Conservation (phyloP, 108 stramenopile genomes). For the Seminavis robusta region DNA sequence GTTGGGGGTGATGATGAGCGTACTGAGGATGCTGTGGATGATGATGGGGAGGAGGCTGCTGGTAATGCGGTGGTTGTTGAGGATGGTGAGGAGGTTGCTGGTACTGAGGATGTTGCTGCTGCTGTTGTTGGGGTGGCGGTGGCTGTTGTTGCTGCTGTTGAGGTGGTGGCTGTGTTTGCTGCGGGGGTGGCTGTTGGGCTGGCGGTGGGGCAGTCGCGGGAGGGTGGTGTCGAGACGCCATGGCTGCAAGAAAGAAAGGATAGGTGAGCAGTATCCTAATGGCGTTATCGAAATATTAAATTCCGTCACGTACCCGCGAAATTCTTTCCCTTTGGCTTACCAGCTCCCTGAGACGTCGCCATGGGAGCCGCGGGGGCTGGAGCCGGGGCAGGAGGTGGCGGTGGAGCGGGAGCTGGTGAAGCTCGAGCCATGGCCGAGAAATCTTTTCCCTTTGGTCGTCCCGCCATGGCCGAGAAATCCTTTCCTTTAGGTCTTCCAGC, state of each 20-base stretch:
- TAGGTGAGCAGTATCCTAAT: not conserved
- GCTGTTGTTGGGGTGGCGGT: slow-evolving; percentile 8
- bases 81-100: slow-evolving; percentile 1
- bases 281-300: too few species aligned
- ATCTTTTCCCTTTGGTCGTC: slow-evolving; percentile 77
- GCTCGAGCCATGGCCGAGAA: slow-evolving; percentile 56
- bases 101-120: slow-evolving; percentile 7
- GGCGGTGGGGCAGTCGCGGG: too few species aligned
- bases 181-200: too few species aligned
- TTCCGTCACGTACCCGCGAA: not conserved
- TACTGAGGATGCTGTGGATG: not conserved
- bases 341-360: not conserved
- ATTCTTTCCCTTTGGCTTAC: not conserved
- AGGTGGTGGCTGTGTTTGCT: not conserved
- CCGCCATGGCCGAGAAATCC: slow-evolving; percentile 73
- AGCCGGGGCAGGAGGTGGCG: slow-evolving; percentile 7
- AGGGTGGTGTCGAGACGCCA: too few species aligned
- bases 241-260: not conserved
- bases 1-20: not conserved
- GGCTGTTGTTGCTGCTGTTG: not conserved
- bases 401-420: slow-evolving; percentile 3
- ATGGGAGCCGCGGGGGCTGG: not conserved
- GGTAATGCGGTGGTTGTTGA: not conserved
- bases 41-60: not conserved
- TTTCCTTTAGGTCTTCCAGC: slow-evolving; percentile 57